Evolutionary conservation across 139 green algal species (phyloP).

Genomic region (Haematococcus sp.): DNA sequence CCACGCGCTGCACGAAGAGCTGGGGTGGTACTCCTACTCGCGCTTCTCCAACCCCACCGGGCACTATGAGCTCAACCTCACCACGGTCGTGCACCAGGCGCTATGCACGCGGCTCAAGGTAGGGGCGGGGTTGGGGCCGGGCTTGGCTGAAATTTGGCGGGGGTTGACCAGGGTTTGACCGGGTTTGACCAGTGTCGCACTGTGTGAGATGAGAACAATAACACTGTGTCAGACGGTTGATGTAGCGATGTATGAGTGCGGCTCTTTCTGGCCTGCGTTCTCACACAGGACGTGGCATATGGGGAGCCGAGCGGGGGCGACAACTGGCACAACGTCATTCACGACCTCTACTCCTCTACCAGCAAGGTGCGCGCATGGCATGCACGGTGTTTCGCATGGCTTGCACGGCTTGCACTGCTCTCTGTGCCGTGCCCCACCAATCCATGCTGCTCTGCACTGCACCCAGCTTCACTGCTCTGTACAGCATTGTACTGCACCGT

Average conservation of each 20-base stretch:
- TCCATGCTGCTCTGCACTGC: no score
- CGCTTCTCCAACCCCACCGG: constrained; percentile 58
- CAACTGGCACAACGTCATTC: constrained; percentile 63
- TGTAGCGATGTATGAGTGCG: constrained; percentile 4
- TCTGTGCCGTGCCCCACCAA: no score
- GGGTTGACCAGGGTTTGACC: neutral
- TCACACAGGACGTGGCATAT: constrained; percentile 21
- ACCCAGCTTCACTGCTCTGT: no score
- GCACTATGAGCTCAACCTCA: constrained; percentile 69
- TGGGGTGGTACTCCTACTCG: constrained; percentile 35
- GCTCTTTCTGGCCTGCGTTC: neutral
- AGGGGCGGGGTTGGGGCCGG: neutral
- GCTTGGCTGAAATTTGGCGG: neutral
- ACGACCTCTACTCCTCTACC: constrained; percentile 41
- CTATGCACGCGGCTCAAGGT: constrained; percentile 48
- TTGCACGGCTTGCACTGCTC: no score
- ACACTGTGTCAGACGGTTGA: neutral
- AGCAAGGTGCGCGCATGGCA: constrained; percentile 21
- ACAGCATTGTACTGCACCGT: no score
- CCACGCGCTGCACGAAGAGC: constrained; percentile 13
- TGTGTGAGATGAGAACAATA: no score
- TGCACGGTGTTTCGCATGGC: no score
- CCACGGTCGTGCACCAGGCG: constrained; percentile 30
- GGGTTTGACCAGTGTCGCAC: neutral
- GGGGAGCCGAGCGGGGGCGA: constrained; percentile 20